These are phyloP conservation scores for Teunomyces cretensis DNA, from an alignment of 805 yeast genomes.

Conservation along the genomic window DNA sequence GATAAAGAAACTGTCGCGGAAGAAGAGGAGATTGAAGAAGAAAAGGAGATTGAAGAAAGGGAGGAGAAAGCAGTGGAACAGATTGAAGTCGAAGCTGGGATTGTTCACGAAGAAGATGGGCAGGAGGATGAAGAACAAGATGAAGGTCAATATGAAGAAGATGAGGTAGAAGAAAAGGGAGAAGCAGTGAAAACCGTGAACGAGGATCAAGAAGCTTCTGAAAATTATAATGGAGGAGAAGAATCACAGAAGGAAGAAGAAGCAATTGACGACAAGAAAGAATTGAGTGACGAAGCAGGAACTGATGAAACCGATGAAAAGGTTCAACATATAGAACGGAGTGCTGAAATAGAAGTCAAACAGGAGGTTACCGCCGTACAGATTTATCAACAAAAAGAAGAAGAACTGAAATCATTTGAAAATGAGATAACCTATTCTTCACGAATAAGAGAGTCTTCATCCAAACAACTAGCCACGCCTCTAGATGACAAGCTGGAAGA, in stretches of 20 bases:
- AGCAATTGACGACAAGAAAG: not conserved
- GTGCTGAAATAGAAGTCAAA: not conserved
- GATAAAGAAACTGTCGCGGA: not conserved
- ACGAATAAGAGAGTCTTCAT: not conserved
- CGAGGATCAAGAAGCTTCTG: not conserved
- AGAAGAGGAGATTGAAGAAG: not conserved
- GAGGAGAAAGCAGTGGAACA: not conserved
- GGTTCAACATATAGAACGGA: not conserved
- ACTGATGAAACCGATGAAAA: not conserved
- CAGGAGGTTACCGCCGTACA: not conserved
- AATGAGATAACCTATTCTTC: not conserved
- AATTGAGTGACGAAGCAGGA: conserved; percentile 2
- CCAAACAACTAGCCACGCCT: not conserved
- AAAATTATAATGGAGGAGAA: not conserved
- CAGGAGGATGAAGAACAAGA: too few relatives aligned
- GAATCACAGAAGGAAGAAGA: too few relatives aligned
- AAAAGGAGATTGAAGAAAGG: not conserved
- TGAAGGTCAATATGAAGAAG: not conserved
- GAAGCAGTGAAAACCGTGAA: conserved; percentile 6
- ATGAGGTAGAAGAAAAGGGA: conserved; percentile 1
- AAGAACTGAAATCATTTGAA: not conserved
- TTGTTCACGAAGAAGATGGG: too few relatives aligned
- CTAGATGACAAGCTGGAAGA: not conserved
- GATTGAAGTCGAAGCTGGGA: too few relatives aligned
- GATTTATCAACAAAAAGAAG: not conserved